phyloP scores from a whole-genome alignment of 2,329 filamentous ascomycete species.

The Colletotrichum sp. region DNA sequence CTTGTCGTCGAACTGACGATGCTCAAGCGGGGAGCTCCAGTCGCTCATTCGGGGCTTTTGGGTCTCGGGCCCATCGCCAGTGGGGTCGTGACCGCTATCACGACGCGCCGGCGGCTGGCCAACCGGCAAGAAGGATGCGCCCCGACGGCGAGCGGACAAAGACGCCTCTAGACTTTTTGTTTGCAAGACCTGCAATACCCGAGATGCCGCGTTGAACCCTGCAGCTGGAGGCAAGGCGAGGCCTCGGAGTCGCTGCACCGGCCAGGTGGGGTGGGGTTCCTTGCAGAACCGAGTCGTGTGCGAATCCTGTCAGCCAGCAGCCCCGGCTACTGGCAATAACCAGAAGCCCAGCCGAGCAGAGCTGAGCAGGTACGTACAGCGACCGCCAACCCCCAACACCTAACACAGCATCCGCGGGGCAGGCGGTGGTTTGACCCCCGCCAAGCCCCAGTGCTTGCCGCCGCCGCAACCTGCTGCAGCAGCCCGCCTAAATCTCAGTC shows the following conservation, averaged over 20 bases:
- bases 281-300: constrained; percentile 14
- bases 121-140: neutral
- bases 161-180: neutral
- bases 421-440: constrained; percentile 13
- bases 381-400: neutral
- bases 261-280: constrained; percentile 1
- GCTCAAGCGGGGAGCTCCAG: constrained; percentile 3
- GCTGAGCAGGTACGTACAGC: constrained; percentile 7
- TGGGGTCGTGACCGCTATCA: neutral
- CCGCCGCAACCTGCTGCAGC: neutral
- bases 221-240: neutral
- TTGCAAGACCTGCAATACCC: constrained; percentile 7
- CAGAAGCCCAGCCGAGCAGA: neutral
- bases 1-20: constrained; percentile 16
- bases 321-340: neutral
- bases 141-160: neutral
- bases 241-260: neutral
- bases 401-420: neutral
- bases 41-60: neutral
- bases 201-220: constrained; percentile 10
- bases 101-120: constrained; percentile 6
- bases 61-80: neutral
- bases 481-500: neutral
- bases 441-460: constrained; percentile 16
- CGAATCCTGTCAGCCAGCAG: constrained; percentile 2